These are phyloP conservation scores for Amanita pseudoporphyria DNA, from an alignment of 768 basidiomycete species.

Conservation along the genomic window DNA sequence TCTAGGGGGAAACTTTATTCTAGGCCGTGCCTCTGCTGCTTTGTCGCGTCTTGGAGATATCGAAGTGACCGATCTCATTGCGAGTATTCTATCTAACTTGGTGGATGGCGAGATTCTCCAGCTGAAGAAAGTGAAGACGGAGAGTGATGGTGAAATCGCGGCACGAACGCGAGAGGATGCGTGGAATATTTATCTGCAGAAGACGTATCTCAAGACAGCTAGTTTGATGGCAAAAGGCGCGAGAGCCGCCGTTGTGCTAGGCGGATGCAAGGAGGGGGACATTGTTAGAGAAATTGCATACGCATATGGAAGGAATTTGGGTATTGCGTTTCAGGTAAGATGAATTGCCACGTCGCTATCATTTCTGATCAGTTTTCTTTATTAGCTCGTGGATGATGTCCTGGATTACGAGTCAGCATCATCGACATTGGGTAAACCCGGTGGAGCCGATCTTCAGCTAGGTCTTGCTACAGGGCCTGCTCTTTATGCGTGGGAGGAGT, in stretches of 20 bases:
- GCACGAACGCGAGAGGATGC: conserved; percentile 26
- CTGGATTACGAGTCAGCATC: conserved; percentile 84
- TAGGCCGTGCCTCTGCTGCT: conserved; percentile 78
- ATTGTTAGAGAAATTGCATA: conserved; percentile 93
- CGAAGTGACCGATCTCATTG: conserved; percentile 86
- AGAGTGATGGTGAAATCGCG: conserved; percentile 16
- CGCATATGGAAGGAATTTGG: conserved; percentile 88
- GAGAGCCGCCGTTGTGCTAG: conserved; percentile 79
- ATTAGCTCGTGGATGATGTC: conserved; percentile 89
- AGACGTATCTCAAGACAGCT: conserved; percentile 92
- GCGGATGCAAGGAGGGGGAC: conserved; percentile 78
- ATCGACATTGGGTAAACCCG: conserved; percentile 79
- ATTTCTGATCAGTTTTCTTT: not conserved
- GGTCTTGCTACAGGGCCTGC: conserved; percentile 92
- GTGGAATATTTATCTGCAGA: conserved; percentile 82
- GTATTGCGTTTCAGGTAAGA: conserved; percentile 87
- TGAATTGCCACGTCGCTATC: no score
- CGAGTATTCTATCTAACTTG: conserved; percentile 78
- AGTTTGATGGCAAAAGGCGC: conserved; percentile 90
- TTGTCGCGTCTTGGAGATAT: conserved; percentile 68
- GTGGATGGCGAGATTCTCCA: conserved; percentile 95
- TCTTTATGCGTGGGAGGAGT: conserved; percentile 90
- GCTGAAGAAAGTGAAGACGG: conserved; percentile 44
- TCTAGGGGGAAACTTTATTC: conserved; percentile 84
- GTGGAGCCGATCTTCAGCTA: conserved; percentile 73